Base-by-base conservation (phyloP, 371 early-diverging fungal species). In the Umbelopsis sp. region DNA sequence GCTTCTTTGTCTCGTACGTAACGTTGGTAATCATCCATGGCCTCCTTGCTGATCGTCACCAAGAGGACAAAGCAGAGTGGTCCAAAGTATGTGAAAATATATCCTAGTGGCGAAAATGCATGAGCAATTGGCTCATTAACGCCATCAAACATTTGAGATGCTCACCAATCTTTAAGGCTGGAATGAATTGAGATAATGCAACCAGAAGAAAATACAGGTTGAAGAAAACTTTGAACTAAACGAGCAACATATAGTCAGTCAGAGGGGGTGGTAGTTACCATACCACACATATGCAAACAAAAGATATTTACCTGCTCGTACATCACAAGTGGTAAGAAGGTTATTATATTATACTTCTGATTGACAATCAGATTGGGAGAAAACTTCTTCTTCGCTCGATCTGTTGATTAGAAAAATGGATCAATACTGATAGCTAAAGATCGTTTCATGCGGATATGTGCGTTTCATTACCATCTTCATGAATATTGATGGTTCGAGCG, bases 141-240 rank as follows among this genome's bases (percentile, higher is more conserved):
- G 50, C 22, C 10, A 50, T 8, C 44, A 11, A 38, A 25, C 35
- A 29, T 38, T n/a, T 22, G 44, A 22, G 10, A 3, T 16, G 44
- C 70, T 70, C 85, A 85, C 93, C 93, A 45, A 93, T 93, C 74
- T 92, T 89, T 65, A 97, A 82, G 22, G 92, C 89, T 11, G 97
- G 96, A 18, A 97, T 85, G 72, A 96, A 90, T 80, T 99, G 99
- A 20, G 96, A 94, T 63, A 99, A 74, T 10, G 98, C 96, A 7
- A 99, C 97, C 20, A 98, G 80, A 62, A 99, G 80, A 74, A 99
- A 99, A 75, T 97, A 99, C 63, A 99, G 74, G 76, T 99, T 99
- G 81, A 98, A 96, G 70, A 99, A 99, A 71, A 94, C 92, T 72
- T 94, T 93, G 85, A 99, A 98, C 94, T 94, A 71, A 57, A 45